Percentiles rank a stretch among this genome's conserved stretches.
Conservation (phyloP, 257 asterid genomes). For the Petunia secreta region DNA sequence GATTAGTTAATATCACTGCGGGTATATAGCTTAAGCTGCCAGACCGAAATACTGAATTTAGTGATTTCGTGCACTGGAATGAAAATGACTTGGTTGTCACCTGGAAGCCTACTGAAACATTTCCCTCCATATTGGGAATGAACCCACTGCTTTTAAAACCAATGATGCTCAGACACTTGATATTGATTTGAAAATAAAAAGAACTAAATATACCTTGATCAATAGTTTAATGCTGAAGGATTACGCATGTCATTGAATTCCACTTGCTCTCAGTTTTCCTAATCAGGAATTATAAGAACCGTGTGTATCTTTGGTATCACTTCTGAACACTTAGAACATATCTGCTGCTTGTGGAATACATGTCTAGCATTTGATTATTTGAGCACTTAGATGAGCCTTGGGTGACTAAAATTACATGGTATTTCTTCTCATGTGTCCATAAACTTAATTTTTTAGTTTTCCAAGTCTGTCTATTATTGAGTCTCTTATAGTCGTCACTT, state of each 20-base stretch:
- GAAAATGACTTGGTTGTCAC: not conserved
- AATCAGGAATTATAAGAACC: not conserved
- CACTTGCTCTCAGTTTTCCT: conserved; percentile 1
- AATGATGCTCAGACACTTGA: not conserved
- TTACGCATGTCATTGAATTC: conserved; percentile 13
- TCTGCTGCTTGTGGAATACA: not conserved
- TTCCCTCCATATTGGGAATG: not conserved
- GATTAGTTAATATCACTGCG: not conserved
- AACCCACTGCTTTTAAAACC: not conserved
- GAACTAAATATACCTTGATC: too few species aligned
- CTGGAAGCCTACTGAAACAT: conserved; percentile 15
- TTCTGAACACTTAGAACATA: not conserved
- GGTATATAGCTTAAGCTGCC: not conserved
- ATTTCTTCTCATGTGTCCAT: not conserved
- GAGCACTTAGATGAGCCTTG: not conserved
- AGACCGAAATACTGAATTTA: not conserved
- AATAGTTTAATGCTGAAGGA: not conserved
- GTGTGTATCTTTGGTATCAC: not conserved
- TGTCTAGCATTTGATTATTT: not conserved
- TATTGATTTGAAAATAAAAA: not conserved
- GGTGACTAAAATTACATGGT: not conserved
- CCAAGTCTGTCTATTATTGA: not conserved
- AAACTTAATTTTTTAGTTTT: not conserved
- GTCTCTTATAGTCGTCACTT: not conserved
- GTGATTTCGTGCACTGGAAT: conserved; percentile 12